These are phyloP conservation scores for Oidium heveae DNA, from an alignment of 2,329 filamentous ascomycete genomes.

Conservation along the genomic window DNA sequence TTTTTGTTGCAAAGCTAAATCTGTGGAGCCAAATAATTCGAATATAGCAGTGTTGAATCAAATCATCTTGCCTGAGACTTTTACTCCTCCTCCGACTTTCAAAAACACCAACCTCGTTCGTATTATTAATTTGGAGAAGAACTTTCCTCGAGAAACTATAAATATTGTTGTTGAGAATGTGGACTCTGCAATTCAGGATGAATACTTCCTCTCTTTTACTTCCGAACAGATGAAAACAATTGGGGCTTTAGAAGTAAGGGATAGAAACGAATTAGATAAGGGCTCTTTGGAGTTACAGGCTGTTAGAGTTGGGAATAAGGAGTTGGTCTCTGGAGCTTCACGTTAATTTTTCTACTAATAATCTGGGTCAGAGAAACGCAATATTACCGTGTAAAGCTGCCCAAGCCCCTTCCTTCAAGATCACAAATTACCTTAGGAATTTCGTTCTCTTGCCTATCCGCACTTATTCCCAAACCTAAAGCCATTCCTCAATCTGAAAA, in stretches of 20 bases:
- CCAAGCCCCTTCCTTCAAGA: slow-evolving; percentile 47
- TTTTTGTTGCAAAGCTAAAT: slow-evolving; percentile 16
- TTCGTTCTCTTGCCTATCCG: slow-evolving; percentile 54
- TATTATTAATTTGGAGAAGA: slow-evolving; percentile 78
- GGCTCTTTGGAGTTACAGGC: slow-evolving; percentile 43
- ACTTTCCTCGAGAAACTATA: slow-evolving; percentile 68
- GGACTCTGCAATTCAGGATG: slow-evolving; percentile 49
- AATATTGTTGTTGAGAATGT: slow-evolving; percentile 89
- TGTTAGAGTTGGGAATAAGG: slow-evolving; percentile 37
- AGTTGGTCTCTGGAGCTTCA: slow-evolving; percentile 15
- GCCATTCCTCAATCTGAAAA: slow-evolving; percentile 61
- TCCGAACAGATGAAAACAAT: slow-evolving; percentile 48
- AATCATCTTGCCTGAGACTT: slow-evolving; percentile 34
- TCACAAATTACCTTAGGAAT: slow-evolving; percentile 70
- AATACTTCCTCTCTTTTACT: slow-evolving; percentile 82
- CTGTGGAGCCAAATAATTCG: slow-evolving; percentile 10
- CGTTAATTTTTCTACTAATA: slow-evolving; percentile 7
- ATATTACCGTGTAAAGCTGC: slow-evolving; percentile 66
- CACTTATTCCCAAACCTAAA: slow-evolving; percentile 59
- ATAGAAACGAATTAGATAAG: slow-evolving; percentile 55
- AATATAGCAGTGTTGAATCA: slow-evolving; percentile 24
- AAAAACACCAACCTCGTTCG: slow-evolving; percentile 83
- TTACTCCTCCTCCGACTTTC: slow-evolving; percentile 75
- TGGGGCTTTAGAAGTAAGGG: slow-evolving; percentile 72
- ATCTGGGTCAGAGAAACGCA: slow-evolving; percentile 33